Evolutionary conservation across 1,284 basidiomycete genomes (phyloP).

Genomic region (Tylopilus orsonianus): DNA sequence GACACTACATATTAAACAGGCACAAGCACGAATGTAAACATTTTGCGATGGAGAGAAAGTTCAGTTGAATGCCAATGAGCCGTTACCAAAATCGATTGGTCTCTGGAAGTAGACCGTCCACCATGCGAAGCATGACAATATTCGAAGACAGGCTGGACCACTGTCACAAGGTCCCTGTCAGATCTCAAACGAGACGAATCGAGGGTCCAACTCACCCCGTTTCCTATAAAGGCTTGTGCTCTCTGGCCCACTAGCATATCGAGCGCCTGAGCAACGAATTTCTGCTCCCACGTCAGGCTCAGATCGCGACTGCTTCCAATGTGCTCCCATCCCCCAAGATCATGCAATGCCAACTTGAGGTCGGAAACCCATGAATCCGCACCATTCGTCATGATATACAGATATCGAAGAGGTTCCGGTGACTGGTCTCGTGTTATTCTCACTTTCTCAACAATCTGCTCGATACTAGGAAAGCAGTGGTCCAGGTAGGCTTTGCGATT

Average conservation of each 20-base stretch:
- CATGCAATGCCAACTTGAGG: conserved; percentile 41
- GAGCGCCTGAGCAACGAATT: conserved; percentile 39
- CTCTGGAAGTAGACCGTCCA: conserved; percentile 13
- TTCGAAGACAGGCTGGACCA: conserved; percentile 58
- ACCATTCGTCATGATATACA: conserved; percentile 64
- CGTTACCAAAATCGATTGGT: conserved; percentile 31
- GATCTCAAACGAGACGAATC: background rate
- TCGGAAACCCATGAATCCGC: conserved; percentile 42
- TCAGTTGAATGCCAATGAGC: too few species aligned
- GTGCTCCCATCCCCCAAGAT: conserved; percentile 28
- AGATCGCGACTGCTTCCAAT: conserved; percentile 36
- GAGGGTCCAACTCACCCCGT: conserved; percentile 32
- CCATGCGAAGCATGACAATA: conserved; percentile 49
- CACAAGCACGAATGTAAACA: background rate
- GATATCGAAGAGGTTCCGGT: conserved; percentile 19
- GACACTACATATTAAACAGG: background rate
- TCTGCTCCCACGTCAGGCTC: conserved; percentile 38
- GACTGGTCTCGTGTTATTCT: conserved; percentile 24
- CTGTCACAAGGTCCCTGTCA: conserved; percentile 28
- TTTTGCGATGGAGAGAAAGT: too few species aligned
- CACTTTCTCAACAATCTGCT: conserved; percentile 39
- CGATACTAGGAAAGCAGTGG: conserved; percentile 42
- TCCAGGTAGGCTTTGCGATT: conserved; percentile 28
- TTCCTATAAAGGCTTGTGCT: conserved; percentile 47
- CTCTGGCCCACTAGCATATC: conserved; percentile 46